Percentiles rank a stretch among this genome's conserved stretches.
phyloP scores from a whole-genome alignment of 306 rosid genomes.

The Castanopsis chinensis region DNA sequence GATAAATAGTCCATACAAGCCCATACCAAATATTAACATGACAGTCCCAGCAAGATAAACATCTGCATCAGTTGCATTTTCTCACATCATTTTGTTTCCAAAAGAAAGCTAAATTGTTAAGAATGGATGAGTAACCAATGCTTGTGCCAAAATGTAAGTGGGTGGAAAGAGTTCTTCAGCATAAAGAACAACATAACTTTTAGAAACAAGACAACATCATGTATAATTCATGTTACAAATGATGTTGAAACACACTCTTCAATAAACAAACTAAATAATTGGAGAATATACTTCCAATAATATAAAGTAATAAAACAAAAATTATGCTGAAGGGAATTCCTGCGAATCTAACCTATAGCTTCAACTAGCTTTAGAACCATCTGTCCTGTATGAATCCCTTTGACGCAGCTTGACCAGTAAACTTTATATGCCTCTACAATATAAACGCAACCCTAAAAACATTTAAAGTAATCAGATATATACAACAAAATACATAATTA shows the following conservation, averaged over 20 bases:
- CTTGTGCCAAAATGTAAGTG: not conserved
- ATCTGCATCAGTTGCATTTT: constrained; percentile 55
- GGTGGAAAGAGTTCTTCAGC: constrained; percentile 5
- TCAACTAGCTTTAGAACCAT: constrained; percentile 92
- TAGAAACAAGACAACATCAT: not conserved
- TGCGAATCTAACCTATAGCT: constrained; percentile 73
- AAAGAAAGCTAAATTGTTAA: not conserved
- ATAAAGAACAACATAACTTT: not conserved
- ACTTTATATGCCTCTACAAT: constrained; percentile 81
- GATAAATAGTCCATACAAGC: constrained; percentile 83
- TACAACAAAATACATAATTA: not conserved
- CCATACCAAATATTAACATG: constrained; percentile 96
- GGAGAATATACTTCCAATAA: not conserved
- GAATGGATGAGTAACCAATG: not conserved
- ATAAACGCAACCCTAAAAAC: constrained; percentile 79
- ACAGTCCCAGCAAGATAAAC: constrained; percentile 99
- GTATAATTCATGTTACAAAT: not conserved
- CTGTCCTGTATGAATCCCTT: constrained; percentile 82
- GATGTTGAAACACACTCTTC: not conserved
- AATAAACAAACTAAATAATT: not conserved
- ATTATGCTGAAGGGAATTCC: not conserved
- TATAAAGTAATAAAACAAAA: not conserved
- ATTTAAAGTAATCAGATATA: constrained; percentile 22
- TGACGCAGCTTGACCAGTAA: constrained; percentile 88
- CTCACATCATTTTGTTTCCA: constrained; percentile 7